phyloP scores from a whole-genome alignment of 2,329 filamentous ascomycete species.

The Gyromitra esculenta region DNA sequence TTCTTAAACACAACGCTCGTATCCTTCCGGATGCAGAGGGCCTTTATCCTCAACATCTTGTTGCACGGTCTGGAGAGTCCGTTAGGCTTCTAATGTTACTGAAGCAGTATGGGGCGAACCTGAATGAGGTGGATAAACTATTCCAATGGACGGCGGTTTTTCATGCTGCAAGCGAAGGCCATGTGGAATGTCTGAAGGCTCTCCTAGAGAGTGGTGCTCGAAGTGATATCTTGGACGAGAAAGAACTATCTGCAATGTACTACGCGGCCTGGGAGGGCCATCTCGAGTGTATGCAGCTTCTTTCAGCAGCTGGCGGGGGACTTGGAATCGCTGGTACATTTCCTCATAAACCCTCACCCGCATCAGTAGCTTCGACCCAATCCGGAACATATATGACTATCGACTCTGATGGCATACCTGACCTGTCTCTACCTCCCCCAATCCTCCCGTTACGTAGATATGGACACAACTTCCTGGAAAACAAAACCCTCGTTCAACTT shows the following conservation, averaged over 20 bases:
- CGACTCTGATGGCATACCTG: slow-evolving; percentile 88
- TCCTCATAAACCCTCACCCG: slow-evolving; percentile 52
- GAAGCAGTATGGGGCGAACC: slow-evolving; percentile 84
- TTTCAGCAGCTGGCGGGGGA: slow-evolving; percentile 67
- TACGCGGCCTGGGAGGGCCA: slow-evolving; percentile 99
- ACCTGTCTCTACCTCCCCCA: slow-evolving; percentile 89
- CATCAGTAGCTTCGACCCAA: slow-evolving; percentile 58
- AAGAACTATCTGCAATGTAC: slow-evolving; percentile 92
- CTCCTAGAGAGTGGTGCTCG: slow-evolving; percentile 82
- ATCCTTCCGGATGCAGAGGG: slow-evolving; percentile 96
- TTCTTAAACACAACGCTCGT: slow-evolving; percentile 80
- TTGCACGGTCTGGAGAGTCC: slow-evolving; percentile 85
- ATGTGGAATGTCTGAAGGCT: slow-evolving; percentile 84
- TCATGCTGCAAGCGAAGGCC: slow-evolving; percentile 94
- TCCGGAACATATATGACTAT: slow-evolving; percentile 69
- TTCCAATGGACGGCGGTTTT: slow-evolving; percentile 98
- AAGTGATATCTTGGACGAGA: slow-evolving; percentile 85
- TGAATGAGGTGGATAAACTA: slow-evolving; percentile 92
- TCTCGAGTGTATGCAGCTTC: slow-evolving; percentile 88
- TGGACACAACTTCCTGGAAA: slow-evolving; percentile 97
- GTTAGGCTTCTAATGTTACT: slow-evolving; percentile 82
- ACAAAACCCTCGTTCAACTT: slow-evolving; percentile 94
- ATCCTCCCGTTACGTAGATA: slow-evolving; percentile 95
- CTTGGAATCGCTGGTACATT: slow-evolving; percentile 55
- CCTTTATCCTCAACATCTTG: slow-evolving; percentile 94